A percentile compares a stretch with the other conserved stretches of the same genome.
These are phyloP conservation scores for Fusarium sp. DNA, from an alignment of 2,329 filamentous ascomycete genomes.

Conservation along the genomic window DNA sequence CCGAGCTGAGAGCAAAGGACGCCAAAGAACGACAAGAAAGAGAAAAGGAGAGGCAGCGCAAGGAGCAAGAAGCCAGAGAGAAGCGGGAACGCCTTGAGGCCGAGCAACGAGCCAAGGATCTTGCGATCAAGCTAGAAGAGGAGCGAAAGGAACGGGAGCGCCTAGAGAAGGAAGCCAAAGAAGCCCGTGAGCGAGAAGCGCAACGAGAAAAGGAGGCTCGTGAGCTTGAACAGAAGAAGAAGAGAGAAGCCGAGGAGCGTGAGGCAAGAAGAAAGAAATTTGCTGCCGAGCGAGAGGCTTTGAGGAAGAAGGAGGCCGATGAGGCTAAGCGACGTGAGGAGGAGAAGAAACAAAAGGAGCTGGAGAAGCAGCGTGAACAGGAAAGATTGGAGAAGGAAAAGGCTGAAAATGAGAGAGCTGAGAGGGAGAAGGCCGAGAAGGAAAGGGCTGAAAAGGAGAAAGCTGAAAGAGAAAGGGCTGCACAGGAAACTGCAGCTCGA, in stretches of 20 bases:
- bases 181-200: slow-evolving; percentile 54
- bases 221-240: slow-evolving; percentile 47
- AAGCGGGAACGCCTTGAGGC: slow-evolving; percentile 48
- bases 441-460: slow-evolving; percentile 44
- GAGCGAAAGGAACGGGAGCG: slow-evolving; percentile 59
- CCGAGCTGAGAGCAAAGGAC: slow-evolving; percentile 69
- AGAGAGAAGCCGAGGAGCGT: slow-evolving; percentile 56
- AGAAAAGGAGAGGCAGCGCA: slow-evolving; percentile 55
- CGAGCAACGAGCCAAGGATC: slow-evolving; percentile 49
- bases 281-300: slow-evolving; percentile 38
- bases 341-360: slow-evolving; percentile 57
- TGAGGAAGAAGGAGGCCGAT: slow-evolving; percentile 44
- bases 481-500: slow-evolving; percentile 51
- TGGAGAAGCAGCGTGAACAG: slow-evolving; percentile 52
- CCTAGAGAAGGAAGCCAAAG: slow-evolving; percentile 59
- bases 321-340: slow-evolving; percentile 43
- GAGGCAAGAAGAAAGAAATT: slow-evolving; percentile 52
- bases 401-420: slow-evolving; percentile 48
- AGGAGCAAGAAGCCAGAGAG: slow-evolving; percentile 54
- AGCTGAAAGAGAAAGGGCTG: slow-evolving; percentile 51
- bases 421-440: slow-evolving; percentile 52
- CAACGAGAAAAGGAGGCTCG: slow-evolving; percentile 60
- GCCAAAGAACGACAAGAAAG: slow-evolving; percentile 61
- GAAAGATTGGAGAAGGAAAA: slow-evolving; percentile 55
- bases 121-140: slow-evolving; percentile 55